Evolutionary conservation across 1,139 yeast species (phyloP).

Genomic region (Meyerozyma carpophila): DNA sequence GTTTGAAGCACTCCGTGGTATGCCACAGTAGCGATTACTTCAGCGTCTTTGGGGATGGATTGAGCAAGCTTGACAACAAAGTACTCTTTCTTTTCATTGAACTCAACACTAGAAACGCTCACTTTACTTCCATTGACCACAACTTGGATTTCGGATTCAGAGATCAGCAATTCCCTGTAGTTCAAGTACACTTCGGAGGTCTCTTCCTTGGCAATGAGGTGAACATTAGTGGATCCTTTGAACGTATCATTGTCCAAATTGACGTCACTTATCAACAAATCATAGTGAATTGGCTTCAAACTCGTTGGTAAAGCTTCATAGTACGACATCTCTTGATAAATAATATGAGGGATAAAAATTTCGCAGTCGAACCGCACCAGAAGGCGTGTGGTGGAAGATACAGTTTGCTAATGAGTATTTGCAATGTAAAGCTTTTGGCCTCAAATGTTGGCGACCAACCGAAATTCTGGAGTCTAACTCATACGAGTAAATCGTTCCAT

Average conservation of each 20-base stretch:
- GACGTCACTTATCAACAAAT: slow-evolving; percentile 31
- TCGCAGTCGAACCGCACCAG: background rate
- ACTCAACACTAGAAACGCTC: background rate
- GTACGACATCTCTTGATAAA: slow-evolving; percentile 5
- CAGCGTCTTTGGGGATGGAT: slow-evolving; percentile 6
- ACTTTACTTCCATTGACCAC: background rate
- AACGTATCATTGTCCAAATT: slow-evolving; percentile 29
- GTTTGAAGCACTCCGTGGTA: slow-evolving; percentile 10
- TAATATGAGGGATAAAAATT: background rate
- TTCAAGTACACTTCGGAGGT: slow-evolving; percentile 40
- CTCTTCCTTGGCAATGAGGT: slow-evolving; percentile 24
- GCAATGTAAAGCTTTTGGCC: too few species aligned
- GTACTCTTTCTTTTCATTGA: slow-evolving; percentile 18
- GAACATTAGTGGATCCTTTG: slow-evolving; percentile 36
- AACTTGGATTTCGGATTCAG: slow-evolving; percentile 8
- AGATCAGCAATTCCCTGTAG: slow-evolving; percentile 29
- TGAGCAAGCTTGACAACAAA: slow-evolving; percentile 20
- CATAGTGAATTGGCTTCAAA: slow-evolving; percentile 41
- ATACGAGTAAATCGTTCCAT: too few species aligned
- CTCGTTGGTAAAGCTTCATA: slow-evolving; percentile 41
- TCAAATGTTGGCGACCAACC: too few species aligned
- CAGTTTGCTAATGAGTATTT: too few species aligned
- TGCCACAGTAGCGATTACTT: background rate
- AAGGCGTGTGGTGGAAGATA: background rate
- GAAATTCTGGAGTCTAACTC: too few species aligned